These are phyloP conservation scores for Epichloe uncinata DNA, from an alignment of 2,329 filamentous ascomycete species.

Conservation along the genomic window DNA sequence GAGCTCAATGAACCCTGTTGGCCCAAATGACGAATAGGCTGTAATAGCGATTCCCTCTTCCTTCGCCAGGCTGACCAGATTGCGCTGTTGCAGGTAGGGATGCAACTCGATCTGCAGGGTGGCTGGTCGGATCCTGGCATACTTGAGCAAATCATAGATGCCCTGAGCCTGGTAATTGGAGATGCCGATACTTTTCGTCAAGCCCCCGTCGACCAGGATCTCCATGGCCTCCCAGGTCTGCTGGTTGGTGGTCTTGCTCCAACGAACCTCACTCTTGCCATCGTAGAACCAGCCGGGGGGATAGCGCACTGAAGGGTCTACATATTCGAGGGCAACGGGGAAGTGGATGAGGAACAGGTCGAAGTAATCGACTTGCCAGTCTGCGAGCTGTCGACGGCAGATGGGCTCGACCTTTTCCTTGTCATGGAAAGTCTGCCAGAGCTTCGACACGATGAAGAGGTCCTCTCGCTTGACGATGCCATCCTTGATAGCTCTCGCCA, in stretches of 20 bases:
- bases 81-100: constrained; percentile 68
- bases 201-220: constrained; percentile 51
- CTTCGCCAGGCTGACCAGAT: constrained; percentile 57
- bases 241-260: constrained; percentile 58
- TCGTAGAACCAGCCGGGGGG: constrained; percentile 71
- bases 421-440: constrained; percentile 89
- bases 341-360: constrained; percentile 86
- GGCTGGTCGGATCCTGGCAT: constrained; percentile 60
- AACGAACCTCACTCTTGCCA: constrained; percentile 44
- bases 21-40: constrained; percentile 75
- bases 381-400: constrained; percentile 59
- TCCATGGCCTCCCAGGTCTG: constrained; percentile 80
- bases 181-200: constrained; percentile 64
- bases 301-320: constrained; percentile 67
- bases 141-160: constrained; percentile 66
- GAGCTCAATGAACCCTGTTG: constrained; percentile 66
- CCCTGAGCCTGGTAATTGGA: constrained; percentile 72
- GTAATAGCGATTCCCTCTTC: constrained; percentile 59
- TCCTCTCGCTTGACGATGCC: constrained; percentile 73
- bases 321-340: constrained; percentile 71
- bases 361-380: constrained; percentile 82
- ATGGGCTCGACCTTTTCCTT: constrained; percentile 64
- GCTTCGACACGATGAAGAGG: constrained; percentile 84
- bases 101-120: constrained; percentile 84
- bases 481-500: constrained; percentile 67